phyloP scores from a whole-genome alignment of 2,329 filamentous ascomycete species.

The Diaporthe citriasiana region DNA sequence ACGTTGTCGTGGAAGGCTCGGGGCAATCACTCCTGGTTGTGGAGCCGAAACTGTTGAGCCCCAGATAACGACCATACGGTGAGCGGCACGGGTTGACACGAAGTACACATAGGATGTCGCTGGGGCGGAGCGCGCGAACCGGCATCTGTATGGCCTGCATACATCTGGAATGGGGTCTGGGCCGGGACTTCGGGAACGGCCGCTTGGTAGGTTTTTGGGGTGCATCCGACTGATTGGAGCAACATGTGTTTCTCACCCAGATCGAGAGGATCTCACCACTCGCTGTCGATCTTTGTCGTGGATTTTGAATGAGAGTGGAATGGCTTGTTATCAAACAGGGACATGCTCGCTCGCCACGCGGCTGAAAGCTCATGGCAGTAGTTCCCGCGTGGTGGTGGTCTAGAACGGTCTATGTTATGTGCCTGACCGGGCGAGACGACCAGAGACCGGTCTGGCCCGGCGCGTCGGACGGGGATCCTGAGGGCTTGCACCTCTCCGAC shows the following conservation, averaged over 20 bases:
- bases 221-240: background rate
- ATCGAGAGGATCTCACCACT: background rate
- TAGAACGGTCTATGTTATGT: slow-evolving; percentile 10
- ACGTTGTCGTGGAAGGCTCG: slow-evolving; percentile 3
- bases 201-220: background rate
- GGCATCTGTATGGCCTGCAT: background rate
- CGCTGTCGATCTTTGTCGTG: background rate
- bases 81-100: background rate
- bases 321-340: background rate
- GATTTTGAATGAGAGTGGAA: background rate
- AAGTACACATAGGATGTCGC: too few relatives aligned
- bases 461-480: background rate
- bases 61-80: background rate
- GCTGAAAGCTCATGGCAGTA: slow-evolving; percentile 2
- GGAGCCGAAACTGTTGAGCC: background rate
- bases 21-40: background rate
- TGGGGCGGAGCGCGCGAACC: background rate
- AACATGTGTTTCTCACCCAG: background rate
- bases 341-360: slow-evolving; percentile 28
- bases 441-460: slow-evolving; percentile 18
- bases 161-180: background rate
- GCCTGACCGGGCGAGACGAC: background rate
- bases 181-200: background rate
- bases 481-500: background rate
- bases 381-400: slow-evolving; percentile 10